Evolutionary conservation across 352 stramenopile genomes (phyloP), one percentile per base, ranked within the genome.

Genomic region (Phytophthora citrophthora): DNA sequence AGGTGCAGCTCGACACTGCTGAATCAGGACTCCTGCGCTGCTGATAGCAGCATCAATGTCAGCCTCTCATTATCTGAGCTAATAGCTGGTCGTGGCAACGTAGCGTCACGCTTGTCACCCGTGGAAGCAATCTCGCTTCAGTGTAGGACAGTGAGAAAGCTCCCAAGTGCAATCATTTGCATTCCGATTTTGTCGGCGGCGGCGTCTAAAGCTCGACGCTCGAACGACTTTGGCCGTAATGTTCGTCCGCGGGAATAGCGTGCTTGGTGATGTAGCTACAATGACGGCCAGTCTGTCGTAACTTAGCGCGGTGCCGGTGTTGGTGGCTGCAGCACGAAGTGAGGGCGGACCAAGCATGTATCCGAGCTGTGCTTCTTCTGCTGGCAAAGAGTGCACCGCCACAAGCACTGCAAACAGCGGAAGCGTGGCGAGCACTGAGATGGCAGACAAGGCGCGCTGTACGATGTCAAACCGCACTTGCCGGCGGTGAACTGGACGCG

Each of bases 381-480:
- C 54, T 24, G 18, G 20, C 13, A 63, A 54, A 48, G 46, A 63
- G 50, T 41, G 40, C 49, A 45, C 32, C 44, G 9, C 55, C 20
- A 12, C 45, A 12, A 44, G 46, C 8, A 41, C 18, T 55, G 46
- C 50, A 20, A 48, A 57, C 26, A 41, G 27, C 12, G 27, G 31
- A 12, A 18, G 38, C 41, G 15, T n/a, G 11, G 24, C 45, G 41
- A 66, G 55, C 54, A 70, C 61, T 38, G 49, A 67, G 36, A 60
- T 48, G 13, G 54, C 66, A 74, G 50, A 71, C 66, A 74, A 74
- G 66, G 16, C 64, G 40, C 20, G 52, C 11, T 49, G 15, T 15
- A 27, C 12, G 4, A 24, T 52, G 39, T 49, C 52, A 49, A 50
- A 41, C 18, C 5, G 40, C 29, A 29, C 27, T 60, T 34, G 34